These are phyloP conservation scores for Dictyostelium citrinum DNA, from an alignment of 78 protist species.

Conservation along the genomic window DNA sequence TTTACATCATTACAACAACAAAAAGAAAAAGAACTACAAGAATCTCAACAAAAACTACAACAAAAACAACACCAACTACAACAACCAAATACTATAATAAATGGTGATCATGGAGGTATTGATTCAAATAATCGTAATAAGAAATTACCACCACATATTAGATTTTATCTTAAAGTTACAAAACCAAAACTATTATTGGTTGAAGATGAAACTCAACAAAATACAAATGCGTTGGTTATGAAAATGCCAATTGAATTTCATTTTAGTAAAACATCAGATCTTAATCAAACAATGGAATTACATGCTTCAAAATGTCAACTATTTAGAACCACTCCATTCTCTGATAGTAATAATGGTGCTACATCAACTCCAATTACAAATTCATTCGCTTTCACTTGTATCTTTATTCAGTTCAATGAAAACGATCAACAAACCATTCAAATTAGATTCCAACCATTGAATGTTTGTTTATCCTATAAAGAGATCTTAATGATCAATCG, in stretches of 20 bases:
- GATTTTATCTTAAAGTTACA: conserved; percentile 46
- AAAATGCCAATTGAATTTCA: conserved; percentile 77
- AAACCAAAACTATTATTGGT: conserved; percentile 65
- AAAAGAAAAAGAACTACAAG: not conserved
- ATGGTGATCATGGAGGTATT: not conserved
- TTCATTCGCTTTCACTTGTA: conserved; percentile 34
- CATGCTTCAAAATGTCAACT: conserved; percentile 53
- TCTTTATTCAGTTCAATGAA: conserved; percentile 27
- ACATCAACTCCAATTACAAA: conserved; percentile 63
- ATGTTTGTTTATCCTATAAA: conserved; percentile 38
- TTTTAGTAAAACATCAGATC: conserved; percentile 22
- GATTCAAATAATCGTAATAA: not conserved
- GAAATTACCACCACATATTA: conserved; percentile 9
- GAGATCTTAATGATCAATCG: conserved; percentile 45
- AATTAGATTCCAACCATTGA: conserved; percentile 38
- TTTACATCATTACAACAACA: conserved; percentile 32
- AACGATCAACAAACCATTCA: conserved; percentile 50
- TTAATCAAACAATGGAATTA: conserved; percentile 59
- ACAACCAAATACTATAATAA: not conserved
- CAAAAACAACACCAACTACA: not conserved
- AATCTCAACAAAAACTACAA: not conserved
- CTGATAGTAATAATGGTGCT: conserved; percentile 46
- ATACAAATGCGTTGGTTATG: conserved; percentile 54
- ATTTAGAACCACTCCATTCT: conserved; percentile 61
- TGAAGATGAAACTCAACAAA: conserved; percentile 72